Conservation (phyloP, 169 alveolate genomes). For the Pseudocohnilembus persalinus region DNA sequence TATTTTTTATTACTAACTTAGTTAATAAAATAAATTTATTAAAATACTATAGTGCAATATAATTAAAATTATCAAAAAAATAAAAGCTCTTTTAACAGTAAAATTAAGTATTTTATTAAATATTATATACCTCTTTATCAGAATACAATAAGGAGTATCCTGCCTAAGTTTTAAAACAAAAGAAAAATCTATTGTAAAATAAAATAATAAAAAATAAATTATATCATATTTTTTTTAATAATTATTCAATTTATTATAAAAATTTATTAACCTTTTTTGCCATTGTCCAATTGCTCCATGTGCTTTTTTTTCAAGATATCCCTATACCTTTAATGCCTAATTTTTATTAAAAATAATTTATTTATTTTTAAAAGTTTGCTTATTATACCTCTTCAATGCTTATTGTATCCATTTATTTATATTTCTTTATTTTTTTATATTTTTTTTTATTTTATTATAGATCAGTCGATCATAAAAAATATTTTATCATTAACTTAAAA, state of each 20-base stretch:
- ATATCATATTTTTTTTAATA: too few relatives aligned
- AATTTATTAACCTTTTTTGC: neutral
- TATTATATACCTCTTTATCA: neutral
- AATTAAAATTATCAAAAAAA: too few relatives aligned
- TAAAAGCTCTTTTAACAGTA: neutral
- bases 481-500: too few relatives aligned
- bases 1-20: too few relatives aligned
- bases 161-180: neutral
- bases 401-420: neutral
- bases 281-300: neutral
- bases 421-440: too few relatives aligned
- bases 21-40: too few relatives aligned
- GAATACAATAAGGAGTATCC: neutral
- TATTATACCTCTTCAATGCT: neutral
- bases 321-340: neutral
- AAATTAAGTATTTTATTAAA: too few relatives aligned
- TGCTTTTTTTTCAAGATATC: neutral
- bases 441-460: neutral
- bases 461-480: neutral
- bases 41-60: too few relatives aligned
- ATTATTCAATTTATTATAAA: too few relatives aligned
- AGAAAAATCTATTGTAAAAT: neutral
- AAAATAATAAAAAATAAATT: too few relatives aligned
- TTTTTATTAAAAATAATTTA: too few relatives aligned
- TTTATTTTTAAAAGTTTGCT: neutral